Evolutionary conservation across 208 protist species (phyloP).

Genomic region (Sergeia podlipaevii): DNA sequence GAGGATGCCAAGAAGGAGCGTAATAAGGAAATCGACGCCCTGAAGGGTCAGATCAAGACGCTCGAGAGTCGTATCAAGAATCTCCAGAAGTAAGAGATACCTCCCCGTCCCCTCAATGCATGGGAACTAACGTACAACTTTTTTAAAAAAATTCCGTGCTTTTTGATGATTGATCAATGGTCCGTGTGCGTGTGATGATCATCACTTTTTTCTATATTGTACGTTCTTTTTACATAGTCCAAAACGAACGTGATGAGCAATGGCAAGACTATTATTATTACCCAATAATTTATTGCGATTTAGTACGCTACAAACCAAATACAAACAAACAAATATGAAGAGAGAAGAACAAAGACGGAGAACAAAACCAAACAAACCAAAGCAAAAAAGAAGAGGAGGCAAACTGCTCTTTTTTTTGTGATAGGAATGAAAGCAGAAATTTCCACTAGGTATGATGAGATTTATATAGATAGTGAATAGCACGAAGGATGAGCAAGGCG

Average conservation of each 20-base stretch:
- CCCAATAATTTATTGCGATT: neutral
- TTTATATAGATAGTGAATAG: too few species aligned
- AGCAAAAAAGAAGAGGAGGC: too few species aligned
- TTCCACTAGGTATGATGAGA: too few species aligned
- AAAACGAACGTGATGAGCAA: neutral
- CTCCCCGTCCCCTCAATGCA: neutral
- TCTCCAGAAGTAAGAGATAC: slow-evolving; percentile 33
- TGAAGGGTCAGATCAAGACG: slow-evolving; percentile 48
- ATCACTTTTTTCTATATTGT: neutral
- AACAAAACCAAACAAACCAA: neutral
- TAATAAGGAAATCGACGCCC: slow-evolving; percentile 30
- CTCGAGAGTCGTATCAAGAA: slow-evolving; percentile 42
- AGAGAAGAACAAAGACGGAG: slow-evolving; percentile 4
- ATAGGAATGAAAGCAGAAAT: too few species aligned
- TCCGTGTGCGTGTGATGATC: too few species aligned
- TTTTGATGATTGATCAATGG: too few species aligned
- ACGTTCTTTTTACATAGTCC: neutral
- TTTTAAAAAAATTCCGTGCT: too few species aligned
- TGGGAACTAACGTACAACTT: too few species aligned
- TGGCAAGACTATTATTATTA: slow-evolving; percentile 12
- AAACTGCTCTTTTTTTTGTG: neutral
- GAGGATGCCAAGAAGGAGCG: slow-evolving; percentile 26
- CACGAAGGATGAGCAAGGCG: too few species aligned
- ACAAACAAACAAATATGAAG: slow-evolving; percentile 7
- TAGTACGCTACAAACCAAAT: neutral